Evolutionary conservation across 1,139 yeast species (phyloP).

Genomic region (Pichia norvegensis): DNA sequence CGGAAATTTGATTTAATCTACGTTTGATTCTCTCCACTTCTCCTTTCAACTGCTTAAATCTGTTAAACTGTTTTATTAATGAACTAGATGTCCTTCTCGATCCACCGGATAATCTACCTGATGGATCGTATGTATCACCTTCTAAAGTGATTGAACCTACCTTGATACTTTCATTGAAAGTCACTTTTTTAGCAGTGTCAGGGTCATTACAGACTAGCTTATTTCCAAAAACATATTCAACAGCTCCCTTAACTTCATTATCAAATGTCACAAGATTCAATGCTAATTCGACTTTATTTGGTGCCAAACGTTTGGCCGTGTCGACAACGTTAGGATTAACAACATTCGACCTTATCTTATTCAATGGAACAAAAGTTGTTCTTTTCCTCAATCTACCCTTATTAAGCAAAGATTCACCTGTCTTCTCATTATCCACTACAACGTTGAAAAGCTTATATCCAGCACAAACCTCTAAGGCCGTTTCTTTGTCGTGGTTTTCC

Average conservation of each 20-base stretch:
- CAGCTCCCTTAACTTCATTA: conserved; percentile 62
- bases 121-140: conserved; percentile 94
- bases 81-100: conserved; percentile 57
- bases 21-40: conserved; percentile 34
- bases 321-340: conserved; percentile 38
- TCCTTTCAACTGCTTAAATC: conserved; percentile 46
- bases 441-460: conserved; percentile 88
- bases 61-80: conserved; percentile 58
- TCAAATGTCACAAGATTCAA: conserved; percentile 72
- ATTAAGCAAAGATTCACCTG: conserved; percentile 76
- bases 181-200: conserved; percentile 76
- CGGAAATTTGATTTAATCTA: conserved; percentile 36
- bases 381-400: conserved; percentile 71
- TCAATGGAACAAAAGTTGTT: conserved; percentile 87
- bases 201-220: conserved; percentile 83
- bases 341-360: conserved; percentile 61
- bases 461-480: conserved; percentile 90
- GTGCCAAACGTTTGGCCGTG: conserved; percentile 64
- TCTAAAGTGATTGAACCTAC: conserved; percentile 86
- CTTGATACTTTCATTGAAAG: conserved; percentile 76
- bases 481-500: conserved; percentile 52
- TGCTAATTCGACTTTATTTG: conserved; percentile 83
- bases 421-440: conserved; percentile 79
- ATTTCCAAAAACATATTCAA: conserved; percentile 87
- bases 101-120: conserved; percentile 96